Base-by-base conservation (phyloP, 768 basidiomycete genomes). In the Tubosaeta sp. region DNA sequence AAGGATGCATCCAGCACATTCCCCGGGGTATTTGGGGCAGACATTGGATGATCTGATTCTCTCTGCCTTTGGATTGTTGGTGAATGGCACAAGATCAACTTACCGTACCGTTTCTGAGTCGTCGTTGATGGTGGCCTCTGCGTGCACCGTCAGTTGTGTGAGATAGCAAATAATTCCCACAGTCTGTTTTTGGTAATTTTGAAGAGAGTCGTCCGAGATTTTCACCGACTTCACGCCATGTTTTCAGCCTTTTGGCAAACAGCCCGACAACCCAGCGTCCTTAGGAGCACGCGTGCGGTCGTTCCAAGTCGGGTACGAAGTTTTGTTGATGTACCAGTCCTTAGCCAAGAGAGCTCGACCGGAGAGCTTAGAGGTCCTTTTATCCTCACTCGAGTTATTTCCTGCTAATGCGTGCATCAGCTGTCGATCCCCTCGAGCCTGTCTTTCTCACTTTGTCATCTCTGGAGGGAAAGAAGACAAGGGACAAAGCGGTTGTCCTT, bases 371-470 rank as follows among this genome's bases (percentile, higher is more conserved):
- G 46, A 61, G 58, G 66, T 61, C 12, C 16, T n/a, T 56, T 54
- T 43, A 26, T 27, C 35, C 46, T 43, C 51, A 27, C 38, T 42
- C 6, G 34, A 37, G 25, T 34, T 49, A 31, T 50, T 27, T 37
- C 48, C 17, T 14, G 17, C 56, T 65, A 6, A 61, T 50, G 4
- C 31, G 31, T 14, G 17, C 22, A 12, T 19, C 53, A 82, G 81
- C 62, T 13, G 39, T 65, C 25, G 72, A 77, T 27, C 50, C 75
- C 17, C 50, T 63, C 8, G 62, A 71, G 47, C 85, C 86, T 16
- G 70, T 87, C 12, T 83, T 79, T 53, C 71, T 90, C 10, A 71
- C 78, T n/a, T 69, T 91, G 55, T 82, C 84, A 4, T 75, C 78
- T 45, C 77, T 86, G 14, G 62, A 72, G 34, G 71, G 73, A 39